Percentiles rank a stretch among this genome's conserved stretches.
These are phyloP conservation scores for Lagenaria siceraria DNA, from an alignment of 306 rosid genomes.

Conservation along the genomic window DNA sequence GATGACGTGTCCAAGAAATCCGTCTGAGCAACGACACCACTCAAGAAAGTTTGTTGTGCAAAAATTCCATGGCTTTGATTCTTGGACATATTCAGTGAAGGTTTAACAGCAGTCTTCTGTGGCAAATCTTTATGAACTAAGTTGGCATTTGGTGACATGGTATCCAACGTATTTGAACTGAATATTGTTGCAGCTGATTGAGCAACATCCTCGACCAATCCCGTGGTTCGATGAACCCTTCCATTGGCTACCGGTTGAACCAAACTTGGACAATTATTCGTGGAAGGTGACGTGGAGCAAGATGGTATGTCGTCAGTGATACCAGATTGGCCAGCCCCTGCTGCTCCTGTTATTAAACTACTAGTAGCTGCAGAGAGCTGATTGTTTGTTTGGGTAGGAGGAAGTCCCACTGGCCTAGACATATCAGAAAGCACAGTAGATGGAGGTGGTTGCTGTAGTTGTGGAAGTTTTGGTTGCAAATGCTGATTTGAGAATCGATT, in stretches of 20 bases:
- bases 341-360: constrained; percentile 34
- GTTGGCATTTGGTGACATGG: constrained; percentile 41
- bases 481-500: constrained; percentile 35
- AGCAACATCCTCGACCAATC: constrained; percentile 57
- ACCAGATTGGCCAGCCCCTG: constrained; percentile 60
- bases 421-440: constrained; percentile 36
- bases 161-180: constrained; percentile 43
- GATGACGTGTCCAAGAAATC: constrained; percentile 96
- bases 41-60: constrained; percentile 39
- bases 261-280: constrained; percentile 52
- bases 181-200: constrained; percentile 59
- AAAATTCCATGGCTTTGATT: constrained; percentile 59
- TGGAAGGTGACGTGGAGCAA: constrained; percentile 88
- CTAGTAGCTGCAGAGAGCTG: constrained; percentile 41
- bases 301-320: constrained; percentile 82
- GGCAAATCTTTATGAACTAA: constrained; percentile 50
- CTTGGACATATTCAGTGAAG: constrained; percentile 50
- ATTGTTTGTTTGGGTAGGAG: constrained; percentile 27
- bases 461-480: constrained; percentile 60
- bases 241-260: constrained; percentile 43
- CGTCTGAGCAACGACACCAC: constrained; percentile 33
- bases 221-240: constrained; percentile 29
- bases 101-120: constrained; percentile 56
- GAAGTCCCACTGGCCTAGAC: constrained; percentile 37
- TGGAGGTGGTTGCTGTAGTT: constrained; percentile 56